A percentile compares a stretch with the other conserved stretches of the same genome.
These are phyloP conservation scores for Epichloe scottii DNA, from an alignment of 2,329 filamentous ascomycete species.

Conservation along the genomic window DNA sequence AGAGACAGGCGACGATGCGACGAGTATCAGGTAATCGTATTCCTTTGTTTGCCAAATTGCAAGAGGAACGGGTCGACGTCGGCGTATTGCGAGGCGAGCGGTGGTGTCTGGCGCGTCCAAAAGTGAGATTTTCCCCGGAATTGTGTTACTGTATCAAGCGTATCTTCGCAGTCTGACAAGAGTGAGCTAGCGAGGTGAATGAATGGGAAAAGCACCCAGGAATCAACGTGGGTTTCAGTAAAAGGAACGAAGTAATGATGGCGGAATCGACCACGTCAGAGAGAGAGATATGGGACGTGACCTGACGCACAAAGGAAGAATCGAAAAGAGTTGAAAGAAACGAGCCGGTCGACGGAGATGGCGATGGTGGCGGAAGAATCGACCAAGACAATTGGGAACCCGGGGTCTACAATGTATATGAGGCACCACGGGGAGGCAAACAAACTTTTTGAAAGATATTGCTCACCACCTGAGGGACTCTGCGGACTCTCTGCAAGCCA, in stretches of 20 bases:
- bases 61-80: conserved; percentile 20
- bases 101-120: not conserved
- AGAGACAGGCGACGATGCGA: not conserved
- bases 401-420: too few species aligned
- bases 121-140: not conserved
- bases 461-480: not conserved
- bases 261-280: conserved; percentile 4
- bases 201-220: not conserved
- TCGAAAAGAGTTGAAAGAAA: conserved; percentile 11
- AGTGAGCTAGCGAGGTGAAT: not conserved
- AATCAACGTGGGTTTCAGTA: conserved; percentile 4
- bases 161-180: not conserved
- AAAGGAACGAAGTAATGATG: conserved; percentile 4
- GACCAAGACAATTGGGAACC: not conserved
- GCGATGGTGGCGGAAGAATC: not conserved
- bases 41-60: conserved; percentile 2
- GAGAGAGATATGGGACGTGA: conserved; percentile 9
- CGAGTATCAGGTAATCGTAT: not conserved
- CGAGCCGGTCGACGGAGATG: conserved; percentile 1
- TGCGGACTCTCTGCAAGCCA: too few species aligned
- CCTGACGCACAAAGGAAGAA: conserved; percentile 11
- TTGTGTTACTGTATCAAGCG: not conserved
- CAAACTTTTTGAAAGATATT: not conserved
- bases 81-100: conserved; percentile 5
- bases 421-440: not conserved